phyloP scores from a whole-genome alignment of 345 rosid genomes.

The Chamaenerion angustifolium region DNA sequence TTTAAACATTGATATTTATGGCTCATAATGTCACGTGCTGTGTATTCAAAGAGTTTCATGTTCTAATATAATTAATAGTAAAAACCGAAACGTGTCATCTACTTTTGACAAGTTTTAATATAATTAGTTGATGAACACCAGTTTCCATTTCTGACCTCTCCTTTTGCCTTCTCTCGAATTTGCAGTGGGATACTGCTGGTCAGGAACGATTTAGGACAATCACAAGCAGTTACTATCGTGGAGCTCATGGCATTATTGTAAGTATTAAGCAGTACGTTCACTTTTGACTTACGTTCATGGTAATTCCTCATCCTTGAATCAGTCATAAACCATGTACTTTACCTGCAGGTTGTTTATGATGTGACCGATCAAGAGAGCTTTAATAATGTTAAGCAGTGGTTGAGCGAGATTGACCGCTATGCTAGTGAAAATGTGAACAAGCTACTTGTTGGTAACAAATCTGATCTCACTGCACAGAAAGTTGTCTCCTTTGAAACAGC shows the following conservation, averaged over 20 bases:
- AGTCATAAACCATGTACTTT: constrained; percentile 3
- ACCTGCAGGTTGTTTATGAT: constrained; percentile 51
- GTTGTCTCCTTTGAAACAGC: constrained; percentile 62
- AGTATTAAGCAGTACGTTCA: constrained; percentile 6
- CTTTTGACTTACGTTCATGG: background rate
- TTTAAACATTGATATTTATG: too few relatives aligned
- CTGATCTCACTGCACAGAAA: constrained; percentile 58
- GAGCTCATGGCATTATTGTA: constrained; percentile 72
- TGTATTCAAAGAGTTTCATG: too few relatives aligned
- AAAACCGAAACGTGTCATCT: too few relatives aligned
- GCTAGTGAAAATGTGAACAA: constrained; percentile 74
- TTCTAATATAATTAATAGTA: too few relatives aligned
- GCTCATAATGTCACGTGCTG: too few relatives aligned
- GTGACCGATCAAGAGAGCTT: constrained; percentile 84
- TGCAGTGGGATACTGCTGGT: constrained; percentile 80
- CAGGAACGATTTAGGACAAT: constrained; percentile 76
- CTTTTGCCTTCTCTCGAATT: constrained; percentile 5
- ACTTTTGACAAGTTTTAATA: too few relatives aligned
- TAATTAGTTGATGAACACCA: too few relatives aligned
- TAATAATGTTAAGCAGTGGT: constrained; percentile 72
- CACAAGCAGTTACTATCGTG: constrained; percentile 75
- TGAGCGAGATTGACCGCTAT: constrained; percentile 64
- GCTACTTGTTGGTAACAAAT: constrained; percentile 66
- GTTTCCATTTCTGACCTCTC: background rate
- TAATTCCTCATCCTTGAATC: background rate